These are phyloP conservation scores for Phytophthora uliginosa DNA, from an alignment of 352 stramenopile genomes.

Conservation along the genomic window DNA sequence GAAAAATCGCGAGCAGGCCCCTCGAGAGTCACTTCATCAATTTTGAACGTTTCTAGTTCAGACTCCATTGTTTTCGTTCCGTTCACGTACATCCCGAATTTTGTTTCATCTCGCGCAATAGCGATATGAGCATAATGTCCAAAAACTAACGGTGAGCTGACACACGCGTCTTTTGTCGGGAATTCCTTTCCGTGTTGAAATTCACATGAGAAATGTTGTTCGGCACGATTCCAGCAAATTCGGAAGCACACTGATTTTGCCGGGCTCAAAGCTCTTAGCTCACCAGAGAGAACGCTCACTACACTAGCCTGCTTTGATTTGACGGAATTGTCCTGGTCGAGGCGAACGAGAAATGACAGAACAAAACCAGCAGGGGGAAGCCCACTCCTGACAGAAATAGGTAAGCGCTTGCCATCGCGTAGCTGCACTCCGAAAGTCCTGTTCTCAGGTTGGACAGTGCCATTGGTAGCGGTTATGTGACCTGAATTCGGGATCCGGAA, in stretches of 20 bases:
- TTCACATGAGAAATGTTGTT: slow-evolving; percentile 23
- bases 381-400: slow-evolving; percentile 5
- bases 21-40: slow-evolving; percentile 19
- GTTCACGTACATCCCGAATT: slow-evolving; percentile 34
- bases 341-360: slow-evolving; percentile 63
- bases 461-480: neutral
- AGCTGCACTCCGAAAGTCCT: slow-evolving; percentile 54
- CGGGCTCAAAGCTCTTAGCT: slow-evolving; percentile 7
- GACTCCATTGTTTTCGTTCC: slow-evolving; percentile 16
- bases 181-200: slow-evolving; percentile 15
- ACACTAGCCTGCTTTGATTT: neutral
- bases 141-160: slow-evolving; percentile 15
- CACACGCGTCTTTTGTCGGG: neutral
- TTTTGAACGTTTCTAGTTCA: neutral
- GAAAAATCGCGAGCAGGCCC: slow-evolving; percentile 26
- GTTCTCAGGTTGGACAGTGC: slow-evolving; percentile 9
- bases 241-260: slow-evolving; percentile 21
- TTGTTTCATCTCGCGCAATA: slow-evolving; percentile 11
- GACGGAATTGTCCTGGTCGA: slow-evolving; percentile 30
- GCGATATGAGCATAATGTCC: slow-evolving; percentile 43
- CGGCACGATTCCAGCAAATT: slow-evolving; percentile 26
- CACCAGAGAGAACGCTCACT: slow-evolving; percentile 27
- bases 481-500: slow-evolving; percentile 52
- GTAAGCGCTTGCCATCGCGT: slow-evolving; percentile 34
- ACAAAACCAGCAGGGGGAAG: slow-evolving; percentile 6